Base-by-base conservation (phyloP, 441 rosid species). In the Raphanus hybrid region DNA sequence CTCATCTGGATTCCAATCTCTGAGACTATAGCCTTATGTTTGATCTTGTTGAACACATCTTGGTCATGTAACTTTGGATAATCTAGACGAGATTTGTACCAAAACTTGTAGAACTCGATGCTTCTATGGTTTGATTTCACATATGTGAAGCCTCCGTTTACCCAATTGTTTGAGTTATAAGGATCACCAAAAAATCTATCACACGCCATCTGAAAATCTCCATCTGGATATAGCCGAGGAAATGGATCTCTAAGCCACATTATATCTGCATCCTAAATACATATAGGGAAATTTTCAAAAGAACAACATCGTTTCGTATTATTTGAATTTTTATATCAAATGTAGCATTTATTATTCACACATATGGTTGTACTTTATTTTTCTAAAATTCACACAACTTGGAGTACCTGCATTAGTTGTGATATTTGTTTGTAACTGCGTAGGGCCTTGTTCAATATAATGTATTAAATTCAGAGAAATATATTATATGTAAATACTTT, bases 241-340 rank as follows among this genome's bases (percentile, higher is more conserved):
- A 92, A 92, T 75, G 99, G 99, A 81, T 94, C 84, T 78, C 98
- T 84, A 78, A 92, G 86, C 98, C 99, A 94, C 97, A 92, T 87
- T 83, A 92, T 76, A 87, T 94, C 99, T 64, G 90, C 94, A 88
- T 94, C 99, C 99, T 69, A 45, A n/a, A 60, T 12, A 69, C 18
- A 41, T 52, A 26, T 35, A 9, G 8, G 10, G 3, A 39, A 26
- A 48, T 15, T 8, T 14, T 9, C n/a, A 20, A 23, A 20, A 45
- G 48, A 10, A 6, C n/a, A 10, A 18, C 16, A 67, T 29, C 1
- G 4, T 32, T 43, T 29, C 32, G 11, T 8, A 43, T 67, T 14
- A n/a, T 14, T 8, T 67, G 4, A 27, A 67, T n/a, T n/a, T 8
- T 26, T 64, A 35, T 63, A 63, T 35, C 3, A 65, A 41, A 58